These are phyloP conservation scores for Carpinus fangiana DNA, from an alignment of 306 rosid species.

Conservation along the genomic window DNA sequence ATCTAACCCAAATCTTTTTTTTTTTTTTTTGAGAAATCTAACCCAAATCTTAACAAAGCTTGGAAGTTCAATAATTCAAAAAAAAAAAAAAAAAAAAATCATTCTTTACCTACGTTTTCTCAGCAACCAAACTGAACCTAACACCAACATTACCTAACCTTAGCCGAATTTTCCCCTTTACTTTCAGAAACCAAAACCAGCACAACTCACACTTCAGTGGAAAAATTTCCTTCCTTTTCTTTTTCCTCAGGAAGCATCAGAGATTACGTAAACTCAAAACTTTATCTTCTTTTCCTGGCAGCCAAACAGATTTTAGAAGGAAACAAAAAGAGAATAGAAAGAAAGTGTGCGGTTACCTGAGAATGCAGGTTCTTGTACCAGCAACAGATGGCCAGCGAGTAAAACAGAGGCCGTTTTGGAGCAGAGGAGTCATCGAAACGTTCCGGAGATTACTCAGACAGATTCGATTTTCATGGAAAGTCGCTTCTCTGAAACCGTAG, in stretches of 20 bases:
- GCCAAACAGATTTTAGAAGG: not conserved
- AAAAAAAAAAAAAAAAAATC: not conserved
- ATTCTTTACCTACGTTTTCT: not conserved
- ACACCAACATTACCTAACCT: not conserved
- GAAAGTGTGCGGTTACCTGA: conserved; percentile 24
- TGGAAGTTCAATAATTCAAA: not conserved
- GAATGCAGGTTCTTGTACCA: conserved; percentile 14
- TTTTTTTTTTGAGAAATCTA: too few species aligned
- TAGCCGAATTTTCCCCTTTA: not conserved
- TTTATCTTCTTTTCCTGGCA: not conserved
- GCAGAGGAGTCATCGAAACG: conserved; percentile 27
- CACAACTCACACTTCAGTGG: not conserved
- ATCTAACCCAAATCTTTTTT: not conserved
- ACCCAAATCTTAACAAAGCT: not conserved
- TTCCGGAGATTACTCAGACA: conserved; percentile 21
- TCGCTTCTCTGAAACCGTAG: conserved; percentile 12
- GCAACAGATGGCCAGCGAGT: conserved; percentile 15
- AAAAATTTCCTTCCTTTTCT: not conserved
- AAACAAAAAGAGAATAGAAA: not conserved
- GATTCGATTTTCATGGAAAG: conserved; percentile 13
- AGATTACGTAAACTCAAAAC: not conserved
- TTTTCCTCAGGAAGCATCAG: not conserved
- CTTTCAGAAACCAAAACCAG: not conserved
- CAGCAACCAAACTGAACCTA: not conserved
- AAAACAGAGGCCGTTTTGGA: conserved; percentile 9